Conservation (phyloP, 345 rosid species). For the Arabidopsis suecica region DNA sequence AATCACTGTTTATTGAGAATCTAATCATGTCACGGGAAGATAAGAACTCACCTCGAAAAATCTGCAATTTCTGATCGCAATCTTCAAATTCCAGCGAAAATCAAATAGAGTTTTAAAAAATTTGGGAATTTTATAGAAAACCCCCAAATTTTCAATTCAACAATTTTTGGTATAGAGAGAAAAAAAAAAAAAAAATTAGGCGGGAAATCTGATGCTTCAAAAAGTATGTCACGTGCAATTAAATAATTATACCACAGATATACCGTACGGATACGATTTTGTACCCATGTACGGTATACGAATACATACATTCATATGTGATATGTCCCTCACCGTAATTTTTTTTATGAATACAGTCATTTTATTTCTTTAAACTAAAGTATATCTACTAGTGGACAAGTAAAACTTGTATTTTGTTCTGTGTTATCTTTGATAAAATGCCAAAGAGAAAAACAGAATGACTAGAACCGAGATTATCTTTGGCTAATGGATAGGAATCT, state of each 20-base stretch:
- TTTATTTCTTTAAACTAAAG: too few species aligned
- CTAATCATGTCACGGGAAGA: conserved; percentile 26
- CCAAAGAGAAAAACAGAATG: too few species aligned
- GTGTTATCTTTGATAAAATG: too few species aligned
- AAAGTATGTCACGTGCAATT: neutral
- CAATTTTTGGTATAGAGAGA: neutral
- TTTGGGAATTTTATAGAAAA: neutral
- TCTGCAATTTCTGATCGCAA: conserved; percentile 17
- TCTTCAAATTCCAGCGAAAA: conserved; percentile 9
- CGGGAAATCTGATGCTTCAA: conserved; percentile 1
- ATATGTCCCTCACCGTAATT: neutral
- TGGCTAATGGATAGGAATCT: too few species aligned
- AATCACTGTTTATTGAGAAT: neutral
- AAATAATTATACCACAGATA: neutral
- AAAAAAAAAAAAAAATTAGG: neutral
- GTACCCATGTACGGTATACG: neutral
- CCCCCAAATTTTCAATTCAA: too few species aligned
- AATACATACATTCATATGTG: too few species aligned
- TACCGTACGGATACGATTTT: neutral
- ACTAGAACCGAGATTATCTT: too few species aligned
- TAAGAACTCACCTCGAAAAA: conserved; percentile 16
- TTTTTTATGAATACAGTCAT: too few species aligned
- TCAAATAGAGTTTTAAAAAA: neutral
- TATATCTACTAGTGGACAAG: too few species aligned
- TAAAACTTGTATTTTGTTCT: too few species aligned